Base-by-base conservation (phyloP, 2,329 filamentous ascomycete species). In the Dactylellina haptotyla region DNA sequence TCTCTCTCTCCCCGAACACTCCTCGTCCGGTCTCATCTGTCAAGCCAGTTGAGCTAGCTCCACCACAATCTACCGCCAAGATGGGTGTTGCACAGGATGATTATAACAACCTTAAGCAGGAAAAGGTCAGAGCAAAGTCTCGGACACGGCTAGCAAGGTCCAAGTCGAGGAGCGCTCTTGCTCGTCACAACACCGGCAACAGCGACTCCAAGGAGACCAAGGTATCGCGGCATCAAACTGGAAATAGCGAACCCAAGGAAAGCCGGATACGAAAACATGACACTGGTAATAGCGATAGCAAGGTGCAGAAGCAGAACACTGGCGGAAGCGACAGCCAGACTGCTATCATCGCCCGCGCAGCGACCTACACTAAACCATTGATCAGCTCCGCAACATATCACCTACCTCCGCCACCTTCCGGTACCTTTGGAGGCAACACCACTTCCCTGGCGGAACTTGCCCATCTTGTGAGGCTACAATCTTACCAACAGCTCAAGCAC, bases 401-500 rank as follows among this genome's bases (percentile, higher is more conserved):
- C 53, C 62, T 75, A 25, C 70, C 70, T 18, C 70, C 75, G n/a
- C 69, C 76, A 28, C 58, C 70, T 23, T 77, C 77, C 34, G 72
- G 82, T 51, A 81, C 85, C 53, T 84, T 85, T 37, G 87, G 89
- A 74, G 84, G 84, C 57, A 87, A 89, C 48, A 86, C 87, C 69
- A 91, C 89, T 48, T 90, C 88, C 12, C 83, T 94, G 74, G 88
- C 91, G 78, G 90, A 93, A 81, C 86, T 94, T 76, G 90, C 90
- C 57, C 90, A 93, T 80, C 82, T 93, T 77, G 89, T 92, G 76
- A 88, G 90, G 74, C 83, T 93, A 75, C 90, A 90, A 79, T 90
- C 89, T 78, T 92, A 93, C 80, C 91, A 94, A 81, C 89, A 92
- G 84, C 89, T 90, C 84, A 90, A 91, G 84, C 87, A 90, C 82